Base-by-base conservation (phyloP, 352 stramenopile genomes). In the Pythium oligandrum region DNA sequence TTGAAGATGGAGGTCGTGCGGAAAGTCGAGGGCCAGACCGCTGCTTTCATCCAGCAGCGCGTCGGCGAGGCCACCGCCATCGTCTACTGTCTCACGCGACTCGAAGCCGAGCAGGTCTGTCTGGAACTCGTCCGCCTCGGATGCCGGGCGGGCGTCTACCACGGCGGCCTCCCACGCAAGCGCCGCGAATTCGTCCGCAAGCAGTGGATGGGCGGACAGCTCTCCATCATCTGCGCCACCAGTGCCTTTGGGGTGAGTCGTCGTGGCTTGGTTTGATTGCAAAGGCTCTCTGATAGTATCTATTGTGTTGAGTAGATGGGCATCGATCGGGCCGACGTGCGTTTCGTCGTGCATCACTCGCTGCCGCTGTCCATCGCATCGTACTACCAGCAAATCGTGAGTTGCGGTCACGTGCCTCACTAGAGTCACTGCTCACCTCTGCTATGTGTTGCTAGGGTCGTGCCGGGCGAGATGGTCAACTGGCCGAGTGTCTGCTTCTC, bases 341-440 rank as follows among this genome's bases (percentile, higher is more conserved):
- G 80, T 37, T 85, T 84, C 45, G 75, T 93, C 12, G 72, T 89
- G 4, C 83, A 93, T 36, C 64, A 86, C 55, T 86, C 80, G 4
- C 59, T 91, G 1, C 80, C 83, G 32, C 47, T 89, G 32, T 87
- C 80, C 0, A 54, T 91, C 3, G 66, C 74, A 2, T 71, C 77
- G 1, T 93, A 93, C 55, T 78, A 70, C 17, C 83, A 93, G 50
- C 83, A 91, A 60, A 89, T 90, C 49, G 83, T 90, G 55, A 45
- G 83, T 60, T 4, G n/a, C n/a, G 17, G 17, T 26, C 17, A 26
- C 17, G 17, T 26, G 17, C 17, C 17, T 26, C 17, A 26, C 17
- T 26, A 26, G 17, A 26, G 17, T 26, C 9, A 9, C n/a, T 45
- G 31, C 7, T 33, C 32, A 45, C 3, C n/a, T 44, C 12, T 31